Conservation (phyloP, 805 yeast genomes). For the Yamadazyma kitorensis region DNA sequence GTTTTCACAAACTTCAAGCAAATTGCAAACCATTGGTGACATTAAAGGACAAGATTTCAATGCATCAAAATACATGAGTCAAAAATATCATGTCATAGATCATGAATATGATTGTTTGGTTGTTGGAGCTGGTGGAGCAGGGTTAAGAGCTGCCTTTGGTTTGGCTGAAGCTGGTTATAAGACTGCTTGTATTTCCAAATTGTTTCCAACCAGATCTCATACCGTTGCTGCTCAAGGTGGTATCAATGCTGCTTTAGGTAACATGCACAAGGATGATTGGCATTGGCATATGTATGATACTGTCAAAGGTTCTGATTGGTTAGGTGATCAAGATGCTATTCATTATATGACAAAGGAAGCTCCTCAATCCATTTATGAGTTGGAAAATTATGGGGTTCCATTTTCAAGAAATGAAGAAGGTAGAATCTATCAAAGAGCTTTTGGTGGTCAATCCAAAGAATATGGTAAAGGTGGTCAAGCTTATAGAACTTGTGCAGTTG, state of each 20-base stretch:
- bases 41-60: slow-evolving; percentile 38
- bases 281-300: slow-evolving; percentile 99
- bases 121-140: slow-evolving; percentile 99
- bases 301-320: slow-evolving; percentile 99
- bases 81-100: slow-evolving; percentile 88
- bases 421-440: slow-evolving; percentile 96
- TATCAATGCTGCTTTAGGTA: slow-evolving; percentile 97
- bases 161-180: slow-evolving; percentile 95
- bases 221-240: slow-evolving; percentile 99
- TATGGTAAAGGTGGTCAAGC: slow-evolving; percentile 99
- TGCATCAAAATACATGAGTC: slow-evolving; percentile 43
- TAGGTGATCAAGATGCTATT: slow-evolving; percentile 98
- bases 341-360: slow-evolving; percentile 99
- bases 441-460: slow-evolving; percentile 96
- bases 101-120: slow-evolving; percentile 98
- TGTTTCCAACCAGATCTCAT: slow-evolving; percentile 97
- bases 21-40: slow-evolving; percentile 36
- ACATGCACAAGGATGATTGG: slow-evolving; percentile 98
- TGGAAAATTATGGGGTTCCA: slow-evolving; percentile 98
- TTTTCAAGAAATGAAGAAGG: slow-evolving; percentile 97
- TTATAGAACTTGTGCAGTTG: slow-evolving; percentile 98
- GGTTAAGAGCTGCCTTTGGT: slow-evolving; percentile 97
- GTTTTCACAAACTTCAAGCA: slow-evolving; percentile 27
- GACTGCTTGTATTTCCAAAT: slow-evolving; percentile 95
- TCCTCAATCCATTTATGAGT: slow-evolving; percentile 89